phyloP scores from a whole-genome alignment of 1,284 basidiomycete genomes.

The Sporisorium graminicola region DNA sequence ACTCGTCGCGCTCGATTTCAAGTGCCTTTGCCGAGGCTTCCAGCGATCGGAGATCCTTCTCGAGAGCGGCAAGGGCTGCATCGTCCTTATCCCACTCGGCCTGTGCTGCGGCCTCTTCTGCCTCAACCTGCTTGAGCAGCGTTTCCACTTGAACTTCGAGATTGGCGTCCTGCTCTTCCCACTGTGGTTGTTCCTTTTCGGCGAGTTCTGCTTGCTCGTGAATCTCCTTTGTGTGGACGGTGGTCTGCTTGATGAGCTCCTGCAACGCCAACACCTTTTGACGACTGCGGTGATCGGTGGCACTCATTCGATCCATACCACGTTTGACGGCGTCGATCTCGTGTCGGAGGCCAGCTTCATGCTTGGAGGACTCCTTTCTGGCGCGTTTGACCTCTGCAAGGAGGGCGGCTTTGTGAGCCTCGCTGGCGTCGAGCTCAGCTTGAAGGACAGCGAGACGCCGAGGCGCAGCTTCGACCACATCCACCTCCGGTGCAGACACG shows the following conservation, averaged over 20 bases:
- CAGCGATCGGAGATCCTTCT: conserved; percentile 45
- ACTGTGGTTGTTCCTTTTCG: conserved; percentile 47
- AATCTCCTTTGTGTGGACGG: conserved; percentile 49
- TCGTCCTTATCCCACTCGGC: conserved; percentile 46
- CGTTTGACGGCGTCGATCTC: conserved; percentile 63
- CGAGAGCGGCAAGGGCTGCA: conserved; percentile 37
- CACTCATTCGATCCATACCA: conserved; percentile 54
- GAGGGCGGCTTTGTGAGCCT: conserved; percentile 38
- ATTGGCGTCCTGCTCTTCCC: conserved; percentile 47
- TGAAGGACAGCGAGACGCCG: conserved; percentile 41
- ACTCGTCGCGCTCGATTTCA: conserved; percentile 41
- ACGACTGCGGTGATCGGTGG: conserved; percentile 56
- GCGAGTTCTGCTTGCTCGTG: conserved; percentile 52
- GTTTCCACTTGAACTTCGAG: conserved; percentile 33
- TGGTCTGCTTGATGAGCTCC: conserved; percentile 62
- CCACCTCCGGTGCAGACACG: conserved; percentile 36
- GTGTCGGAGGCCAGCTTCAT: conserved; percentile 51
- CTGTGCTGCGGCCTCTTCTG: conserved; percentile 39
- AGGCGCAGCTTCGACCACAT: conserved; percentile 18
- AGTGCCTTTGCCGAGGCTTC: conserved; percentile 31
- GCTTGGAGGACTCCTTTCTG: conserved; percentile 56
- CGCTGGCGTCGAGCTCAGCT: conserved; percentile 45
- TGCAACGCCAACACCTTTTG: conserved; percentile 62
- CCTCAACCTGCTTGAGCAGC: conserved; percentile 37
- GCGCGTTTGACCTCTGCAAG: conserved; percentile 52